These are phyloP conservation scores for Pholiota microspora DNA, from an alignment of 768 basidiomycete species.

Conservation along the genomic window DNA sequence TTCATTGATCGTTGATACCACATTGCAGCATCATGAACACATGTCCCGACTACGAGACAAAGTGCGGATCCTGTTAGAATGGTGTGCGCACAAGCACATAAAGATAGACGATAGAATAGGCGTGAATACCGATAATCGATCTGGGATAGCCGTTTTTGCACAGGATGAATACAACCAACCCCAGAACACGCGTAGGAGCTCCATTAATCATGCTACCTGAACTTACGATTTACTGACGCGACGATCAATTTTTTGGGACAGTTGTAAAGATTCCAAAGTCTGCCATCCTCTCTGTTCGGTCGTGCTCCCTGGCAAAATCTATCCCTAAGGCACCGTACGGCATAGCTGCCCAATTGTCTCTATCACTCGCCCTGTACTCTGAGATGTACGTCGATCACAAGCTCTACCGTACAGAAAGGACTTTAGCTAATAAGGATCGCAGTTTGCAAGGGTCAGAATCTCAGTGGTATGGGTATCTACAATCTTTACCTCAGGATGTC, in stretches of 20 bases:
- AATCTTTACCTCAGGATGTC: constrained; percentile 51
- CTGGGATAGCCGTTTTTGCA: constrained; percentile 36
- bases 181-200: constrained; percentile 35
- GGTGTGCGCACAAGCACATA: constrained; percentile 48
- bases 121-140: constrained; percentile 27
- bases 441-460: constrained; percentile 52
- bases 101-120: constrained; percentile 44
- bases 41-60: constrained; percentile 8
- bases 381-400: constrained; percentile 47
- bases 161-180: constrained; percentile 28
- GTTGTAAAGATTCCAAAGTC: constrained; percentile 67
- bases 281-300: constrained; percentile 59
- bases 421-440: constrained; percentile 10
- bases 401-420: neutral
- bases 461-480: constrained; percentile 64
- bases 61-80: constrained; percentile 35
- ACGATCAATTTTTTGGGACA: constrained; percentile 22
- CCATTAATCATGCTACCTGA: neutral
- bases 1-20: neutral
- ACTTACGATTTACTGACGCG: constrained; percentile 3
- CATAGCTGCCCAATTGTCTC: constrained; percentile 54
- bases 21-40: neutral
- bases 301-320: constrained; percentile 44
- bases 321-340: constrained; percentile 52
- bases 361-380: constrained; percentile 60